Conservation (phyloP, 371 early-diverging fungal genomes). For the Apophysomyces trapeziformis region DNA sequence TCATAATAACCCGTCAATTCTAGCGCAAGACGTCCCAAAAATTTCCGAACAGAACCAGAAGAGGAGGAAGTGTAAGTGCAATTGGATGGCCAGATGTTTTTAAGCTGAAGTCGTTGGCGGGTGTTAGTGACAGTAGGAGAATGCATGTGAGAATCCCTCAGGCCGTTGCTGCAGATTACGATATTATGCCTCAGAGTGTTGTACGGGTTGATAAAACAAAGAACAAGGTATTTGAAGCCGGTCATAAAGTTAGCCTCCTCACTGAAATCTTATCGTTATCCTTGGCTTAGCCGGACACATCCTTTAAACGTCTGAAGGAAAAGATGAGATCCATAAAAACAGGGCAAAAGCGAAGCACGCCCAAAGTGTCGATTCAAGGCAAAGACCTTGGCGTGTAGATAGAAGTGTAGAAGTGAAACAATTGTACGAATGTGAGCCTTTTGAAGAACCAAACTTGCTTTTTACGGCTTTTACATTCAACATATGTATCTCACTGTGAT, state of each 20-base stretch:
- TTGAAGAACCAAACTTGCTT: neutral
- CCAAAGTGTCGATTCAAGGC: conserved; percentile 47
- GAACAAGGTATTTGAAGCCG: conserved; percentile 22
- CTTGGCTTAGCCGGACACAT: conserved; percentile 29
- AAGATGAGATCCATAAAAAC: conserved; percentile 47
- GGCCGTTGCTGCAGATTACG: conserved; percentile 55
- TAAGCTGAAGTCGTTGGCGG: too few relatives aligned
- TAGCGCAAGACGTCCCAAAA: conserved; percentile 36
- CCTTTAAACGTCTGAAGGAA: conserved; percentile 42
- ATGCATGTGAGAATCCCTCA: conserved; percentile 48
- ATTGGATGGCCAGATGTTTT: neutral
- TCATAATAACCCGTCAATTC: neutral
- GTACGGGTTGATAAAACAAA: conserved; percentile 36
- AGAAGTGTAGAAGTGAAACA: neutral
- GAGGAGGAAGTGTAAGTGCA: conserved; percentile 18
- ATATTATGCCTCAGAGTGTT: conserved; percentile 53
- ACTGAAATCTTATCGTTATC: neutral
- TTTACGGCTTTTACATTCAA: neutral
- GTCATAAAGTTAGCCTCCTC: neutral
- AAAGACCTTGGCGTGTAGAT: conserved; percentile 17
- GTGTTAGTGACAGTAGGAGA: conserved; percentile 18
- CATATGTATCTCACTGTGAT: too few relatives aligned
- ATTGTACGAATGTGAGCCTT: too few relatives aligned
- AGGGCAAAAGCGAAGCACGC: conserved; percentile 38
- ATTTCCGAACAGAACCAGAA: conserved; percentile 38